phyloP scores from a whole-genome alignment of 2,329 filamentous ascomycete genomes.

The Mollisia scopiformis region DNA sequence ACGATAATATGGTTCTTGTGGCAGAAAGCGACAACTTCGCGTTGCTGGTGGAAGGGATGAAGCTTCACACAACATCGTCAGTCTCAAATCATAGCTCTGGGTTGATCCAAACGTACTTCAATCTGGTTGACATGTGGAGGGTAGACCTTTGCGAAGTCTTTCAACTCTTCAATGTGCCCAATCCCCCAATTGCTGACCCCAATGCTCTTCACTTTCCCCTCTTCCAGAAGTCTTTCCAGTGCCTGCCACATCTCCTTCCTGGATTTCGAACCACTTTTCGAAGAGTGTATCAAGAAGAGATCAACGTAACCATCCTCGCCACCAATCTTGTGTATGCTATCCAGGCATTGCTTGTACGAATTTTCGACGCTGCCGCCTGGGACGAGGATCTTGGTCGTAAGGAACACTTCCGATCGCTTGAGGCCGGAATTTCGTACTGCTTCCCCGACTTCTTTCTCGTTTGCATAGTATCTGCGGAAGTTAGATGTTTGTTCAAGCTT shows the following conservation, averaged over 20 bases:
- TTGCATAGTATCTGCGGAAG: slow-evolving; percentile 62
- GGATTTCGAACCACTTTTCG: slow-evolving; percentile 55
- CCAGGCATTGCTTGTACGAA: slow-evolving; percentile 60
- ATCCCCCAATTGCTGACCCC: slow-evolving; percentile 76
- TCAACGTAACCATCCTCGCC: slow-evolving; percentile 66
- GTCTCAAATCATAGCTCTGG: slow-evolving; percentile 56
- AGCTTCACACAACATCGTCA: slow-evolving; percentile 69
- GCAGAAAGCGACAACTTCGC: slow-evolving; percentile 54
- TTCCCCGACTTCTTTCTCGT: slow-evolving; percentile 68
- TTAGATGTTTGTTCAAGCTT: background rate
- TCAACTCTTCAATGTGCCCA: slow-evolving; percentile 70
- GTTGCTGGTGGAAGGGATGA: slow-evolving; percentile 69
- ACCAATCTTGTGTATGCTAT: slow-evolving; percentile 66
- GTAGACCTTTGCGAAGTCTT: slow-evolving; percentile 64
- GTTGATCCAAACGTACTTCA: slow-evolving; percentile 58
- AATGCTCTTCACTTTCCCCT: slow-evolving; percentile 65
- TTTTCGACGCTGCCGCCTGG: slow-evolving; percentile 55
- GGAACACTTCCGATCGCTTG: slow-evolving; percentile 61
- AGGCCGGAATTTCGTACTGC: slow-evolving; percentile 62
- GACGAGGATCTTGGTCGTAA: slow-evolving; percentile 71
- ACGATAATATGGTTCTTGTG: slow-evolving; percentile 52
- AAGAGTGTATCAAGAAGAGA: slow-evolving; percentile 70
- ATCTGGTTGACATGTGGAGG: slow-evolving; percentile 74
- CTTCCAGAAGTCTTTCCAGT: slow-evolving; percentile 61
- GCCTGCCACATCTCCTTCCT: slow-evolving; percentile 68